Conservation (phyloP, 495 filamentous ascomycete genomes). For the Platismatia glauca region DNA sequence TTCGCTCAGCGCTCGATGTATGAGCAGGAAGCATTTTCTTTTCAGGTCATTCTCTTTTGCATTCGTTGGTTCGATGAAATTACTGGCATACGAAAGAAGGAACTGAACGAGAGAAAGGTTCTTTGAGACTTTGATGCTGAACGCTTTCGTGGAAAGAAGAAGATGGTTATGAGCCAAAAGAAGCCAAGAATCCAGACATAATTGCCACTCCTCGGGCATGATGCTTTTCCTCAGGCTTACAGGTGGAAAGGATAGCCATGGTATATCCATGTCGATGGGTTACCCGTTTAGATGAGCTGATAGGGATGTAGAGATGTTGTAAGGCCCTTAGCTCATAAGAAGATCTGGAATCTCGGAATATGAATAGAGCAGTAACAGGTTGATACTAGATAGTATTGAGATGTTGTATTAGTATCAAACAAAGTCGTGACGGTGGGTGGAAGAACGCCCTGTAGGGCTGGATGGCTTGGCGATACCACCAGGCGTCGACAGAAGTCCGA, state of each 20-base stretch:
- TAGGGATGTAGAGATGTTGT: not conserved
- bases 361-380: not conserved
- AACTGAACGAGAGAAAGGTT: constrained; percentile 52
- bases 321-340: not conserved
- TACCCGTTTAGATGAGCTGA: not conserved
- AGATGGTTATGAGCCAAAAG: constrained; percentile 55
- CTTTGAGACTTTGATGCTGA: constrained; percentile 38
- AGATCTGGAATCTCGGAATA: too few species aligned
- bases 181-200: constrained; percentile 70
- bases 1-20: constrained; percentile 38
- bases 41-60: constrained; percentile 41
- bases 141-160: constrained; percentile 44
- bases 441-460: not conserved
- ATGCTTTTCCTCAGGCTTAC: constrained; percentile 56
- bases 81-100: constrained; percentile 51
- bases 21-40: constrained; percentile 53
- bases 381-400: not conserved
- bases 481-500: too few species aligned
- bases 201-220: constrained; percentile 62
- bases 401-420: not conserved
- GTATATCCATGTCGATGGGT: constrained; percentile 39
- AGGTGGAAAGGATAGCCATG: constrained; percentile 65
- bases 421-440: constrained; percentile 1
- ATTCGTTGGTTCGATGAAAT: constrained; percentile 29
- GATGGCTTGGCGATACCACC: not conserved